A percentile compares a stretch with the other conserved stretches of the same genome.
Evolutionary conservation across 306 rosid genomes (phyloP).

Genomic region (Vigna reflexopilosa): DNA sequence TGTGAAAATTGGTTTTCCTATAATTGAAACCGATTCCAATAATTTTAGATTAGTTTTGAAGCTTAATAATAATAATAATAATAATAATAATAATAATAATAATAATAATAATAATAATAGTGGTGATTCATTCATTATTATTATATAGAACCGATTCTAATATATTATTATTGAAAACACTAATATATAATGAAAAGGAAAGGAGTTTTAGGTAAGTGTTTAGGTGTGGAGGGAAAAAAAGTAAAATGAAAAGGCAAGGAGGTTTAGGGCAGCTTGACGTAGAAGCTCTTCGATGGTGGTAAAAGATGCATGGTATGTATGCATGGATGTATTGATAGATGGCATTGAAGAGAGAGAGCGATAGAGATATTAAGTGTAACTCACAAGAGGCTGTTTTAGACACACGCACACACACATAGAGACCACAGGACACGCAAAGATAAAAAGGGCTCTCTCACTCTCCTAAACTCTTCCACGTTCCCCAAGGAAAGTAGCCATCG

Average conservation of each 20-base stretch:
- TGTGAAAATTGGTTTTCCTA: too few species aligned
- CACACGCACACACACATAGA: constrained; percentile 41
- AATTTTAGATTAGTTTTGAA: too few species aligned
- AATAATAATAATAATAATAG: too few species aligned
- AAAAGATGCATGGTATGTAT: constrained; percentile 4
- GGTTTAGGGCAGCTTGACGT: constrained; percentile 25
- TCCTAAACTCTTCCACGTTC: constrained; percentile 31
- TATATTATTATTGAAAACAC: too few species aligned
- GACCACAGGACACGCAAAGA: constrained; percentile 61
- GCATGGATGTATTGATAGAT: neutral
- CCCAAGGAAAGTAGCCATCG: constrained; percentile 6
- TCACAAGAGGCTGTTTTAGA: constrained; percentile 25
- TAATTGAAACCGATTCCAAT: too few species aligned
- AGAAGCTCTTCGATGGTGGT: constrained; percentile 49
- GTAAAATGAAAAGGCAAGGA: constrained; percentile 20
- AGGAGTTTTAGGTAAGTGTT: neutral
- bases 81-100: too few species aligned
- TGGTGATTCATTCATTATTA: too few species aligned
- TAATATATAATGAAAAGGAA: too few species aligned
- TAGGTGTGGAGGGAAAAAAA: neutral
- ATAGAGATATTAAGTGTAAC: constrained; percentile 23
- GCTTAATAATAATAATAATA: too few species aligned
- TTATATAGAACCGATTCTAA: too few species aligned
- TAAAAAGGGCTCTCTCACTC: constrained; percentile 61
- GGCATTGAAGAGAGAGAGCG: neutral